Percentiles rank a stretch among this genome's conserved stretches.
Evolutionary conservation across 768 basidiomycete genomes (phyloP).

Genomic region (Xerocomus potaroensis): DNA sequence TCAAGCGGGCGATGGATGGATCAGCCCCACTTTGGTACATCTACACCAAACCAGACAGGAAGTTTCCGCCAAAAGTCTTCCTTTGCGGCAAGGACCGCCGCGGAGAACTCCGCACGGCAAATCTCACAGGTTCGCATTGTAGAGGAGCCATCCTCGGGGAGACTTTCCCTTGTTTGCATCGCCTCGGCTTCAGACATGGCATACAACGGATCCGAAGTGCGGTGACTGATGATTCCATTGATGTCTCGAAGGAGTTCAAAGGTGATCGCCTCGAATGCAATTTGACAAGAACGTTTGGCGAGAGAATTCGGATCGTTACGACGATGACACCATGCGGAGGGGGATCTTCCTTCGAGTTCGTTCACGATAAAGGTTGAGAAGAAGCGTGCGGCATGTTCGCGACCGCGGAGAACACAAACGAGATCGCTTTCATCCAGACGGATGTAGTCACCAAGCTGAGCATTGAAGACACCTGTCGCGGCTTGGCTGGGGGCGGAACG

Average conservation of each 20-base stretch:
- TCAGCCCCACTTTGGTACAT: slow-evolving; percentile 38
- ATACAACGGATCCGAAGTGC: slow-evolving; percentile 66
- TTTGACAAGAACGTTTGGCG: slow-evolving; percentile 55
- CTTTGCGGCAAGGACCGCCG: slow-evolving; percentile 54
- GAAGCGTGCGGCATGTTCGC: slow-evolving; percentile 68
- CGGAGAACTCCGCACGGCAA: slow-evolving; percentile 59
- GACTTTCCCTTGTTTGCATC: slow-evolving; percentile 57
- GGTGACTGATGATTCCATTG: slow-evolving; percentile 61
- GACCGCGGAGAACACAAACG: slow-evolving; percentile 57
- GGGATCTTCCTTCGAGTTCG: slow-evolving; percentile 62
- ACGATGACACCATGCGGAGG: slow-evolving; percentile 47
- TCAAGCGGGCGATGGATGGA: not conserved
- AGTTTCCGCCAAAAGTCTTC: slow-evolving; percentile 63
- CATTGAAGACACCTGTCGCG: slow-evolving; percentile 45
- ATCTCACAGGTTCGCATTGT: slow-evolving; percentile 59
- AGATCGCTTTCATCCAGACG: slow-evolving; percentile 48
- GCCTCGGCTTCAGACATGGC: slow-evolving; percentile 63
- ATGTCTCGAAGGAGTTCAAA: slow-evolving; percentile 73
- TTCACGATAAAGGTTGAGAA: slow-evolving; percentile 75
- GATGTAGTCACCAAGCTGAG: slow-evolving; percentile 37
- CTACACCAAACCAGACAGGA: slow-evolving; percentile 63
- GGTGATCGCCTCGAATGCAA: slow-evolving; percentile 69
- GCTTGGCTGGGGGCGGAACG: slow-evolving; percentile 62
- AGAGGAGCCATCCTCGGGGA: slow-evolving; percentile 37
- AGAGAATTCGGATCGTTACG: slow-evolving; percentile 43